These are phyloP conservation scores for Fennellomyces sp. DNA, from an alignment of 371 early-diverging fungal species.

Conservation along the genomic window DNA sequence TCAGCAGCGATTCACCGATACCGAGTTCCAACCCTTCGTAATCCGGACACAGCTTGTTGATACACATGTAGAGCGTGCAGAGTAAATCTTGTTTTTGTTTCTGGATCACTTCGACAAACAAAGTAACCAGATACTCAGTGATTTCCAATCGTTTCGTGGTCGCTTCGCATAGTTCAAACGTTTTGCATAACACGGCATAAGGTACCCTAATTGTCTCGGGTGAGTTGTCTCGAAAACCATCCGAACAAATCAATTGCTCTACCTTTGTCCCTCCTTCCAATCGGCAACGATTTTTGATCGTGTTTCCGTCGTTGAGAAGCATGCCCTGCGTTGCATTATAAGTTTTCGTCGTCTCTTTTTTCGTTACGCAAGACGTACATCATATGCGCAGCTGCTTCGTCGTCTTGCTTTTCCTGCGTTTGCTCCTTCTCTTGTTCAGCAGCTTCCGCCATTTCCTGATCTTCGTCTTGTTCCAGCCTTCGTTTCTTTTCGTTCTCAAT, in stretches of 20 bases:
- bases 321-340: conserved; percentile 20
- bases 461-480: conserved; percentile 2
- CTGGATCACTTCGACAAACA: conserved; percentile 77
- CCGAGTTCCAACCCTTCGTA: conserved; percentile 97
- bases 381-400: conserved; percentile 37
- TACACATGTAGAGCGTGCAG: conserved; percentile 86
- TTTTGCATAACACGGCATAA: conserved; percentile 84
- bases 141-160: conserved; percentile 79
- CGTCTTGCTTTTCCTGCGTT: conserved; percentile 28
- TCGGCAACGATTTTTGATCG: conserved; percentile 20
- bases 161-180: conserved; percentile 84
- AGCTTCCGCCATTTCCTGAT: conserved; percentile 22
- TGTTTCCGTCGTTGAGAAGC: conserved; percentile 33
- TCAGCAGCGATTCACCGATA: conserved; percentile 91
- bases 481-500: background rate
- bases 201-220: conserved; percentile 81
- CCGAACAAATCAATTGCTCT: conserved; percentile 18
- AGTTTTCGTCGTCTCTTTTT: background rate
- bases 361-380: conserved; percentile 21
- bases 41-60: conserved; percentile 94
- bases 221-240: too few species aligned
- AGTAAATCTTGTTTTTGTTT: conserved; percentile 73
- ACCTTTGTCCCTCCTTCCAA: conserved; percentile 56
- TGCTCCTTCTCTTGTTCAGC: conserved; percentile 27
- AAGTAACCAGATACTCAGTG: conserved; percentile 74